These are phyloP conservation scores for Salix arbutifolia DNA, from an alignment of 345 rosid species.

Conservation along the genomic window DNA sequence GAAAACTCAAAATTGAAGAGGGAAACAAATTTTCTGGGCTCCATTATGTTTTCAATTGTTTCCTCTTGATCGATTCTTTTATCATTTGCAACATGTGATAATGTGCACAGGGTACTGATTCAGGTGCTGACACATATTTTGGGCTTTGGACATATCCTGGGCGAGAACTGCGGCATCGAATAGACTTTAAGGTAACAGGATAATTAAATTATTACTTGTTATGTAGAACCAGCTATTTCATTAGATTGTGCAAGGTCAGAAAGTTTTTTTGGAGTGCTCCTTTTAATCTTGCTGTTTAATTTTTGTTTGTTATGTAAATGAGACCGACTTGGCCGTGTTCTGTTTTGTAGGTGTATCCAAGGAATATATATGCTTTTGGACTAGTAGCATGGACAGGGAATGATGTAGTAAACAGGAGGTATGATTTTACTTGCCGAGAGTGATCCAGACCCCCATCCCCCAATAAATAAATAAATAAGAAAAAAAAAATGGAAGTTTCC, in stretches of 20 bases:
- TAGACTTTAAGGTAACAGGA: constrained; percentile 77
- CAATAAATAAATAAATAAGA: no score
- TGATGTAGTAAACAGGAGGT: constrained; percentile 90
- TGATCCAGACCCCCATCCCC: neutral
- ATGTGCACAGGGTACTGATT: constrained; percentile 61
- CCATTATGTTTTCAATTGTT: neutral
- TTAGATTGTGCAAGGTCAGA: neutral
- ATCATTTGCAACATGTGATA: neutral
- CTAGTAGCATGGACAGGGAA: constrained; percentile 95
- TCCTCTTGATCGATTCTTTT: neutral
- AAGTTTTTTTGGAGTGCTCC: neutral
- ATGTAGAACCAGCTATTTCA: neutral
- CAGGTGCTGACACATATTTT: constrained; percentile 93
- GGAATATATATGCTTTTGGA: constrained; percentile 82
- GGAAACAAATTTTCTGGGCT: no score
- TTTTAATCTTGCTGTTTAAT: neutral
- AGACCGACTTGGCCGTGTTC: constrained; percentile 1
- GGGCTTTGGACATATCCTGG: constrained; percentile 91
- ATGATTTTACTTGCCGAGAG: neutral
- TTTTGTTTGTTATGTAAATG: neutral
- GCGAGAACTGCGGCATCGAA: constrained; percentile 67
- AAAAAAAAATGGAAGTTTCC: neutral
- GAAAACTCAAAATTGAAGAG: no score
- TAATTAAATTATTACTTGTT: neutral
- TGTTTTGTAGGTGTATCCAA: constrained; percentile 69